Percentiles rank a stretch among this genome's conserved stretches.
Evolutionary conservation across 2,329 filamentous ascomycete species (phyloP).

Genomic region (Neonectria sp.): DNA sequence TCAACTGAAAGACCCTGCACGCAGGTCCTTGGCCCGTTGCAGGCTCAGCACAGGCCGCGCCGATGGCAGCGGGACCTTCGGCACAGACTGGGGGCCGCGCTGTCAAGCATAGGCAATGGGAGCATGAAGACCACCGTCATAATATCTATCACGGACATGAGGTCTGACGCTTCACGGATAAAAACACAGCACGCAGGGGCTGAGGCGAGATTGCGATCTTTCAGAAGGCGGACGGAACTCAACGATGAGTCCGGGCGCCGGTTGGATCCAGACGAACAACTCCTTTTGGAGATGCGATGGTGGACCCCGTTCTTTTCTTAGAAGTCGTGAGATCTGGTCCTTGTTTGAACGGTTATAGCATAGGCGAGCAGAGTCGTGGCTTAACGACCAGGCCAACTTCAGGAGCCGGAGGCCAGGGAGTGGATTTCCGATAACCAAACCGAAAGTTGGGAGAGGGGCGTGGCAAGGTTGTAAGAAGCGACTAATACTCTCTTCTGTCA

Average conservation of each 20-base stretch:
- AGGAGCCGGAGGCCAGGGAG: not conserved
- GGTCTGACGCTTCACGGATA: constrained; percentile 11
- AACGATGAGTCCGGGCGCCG: constrained; percentile 30
- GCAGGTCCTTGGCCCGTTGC: constrained; percentile 1
- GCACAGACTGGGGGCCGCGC: not conserved
- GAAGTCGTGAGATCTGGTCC: constrained; percentile 20
- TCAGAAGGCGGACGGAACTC: constrained; percentile 30
- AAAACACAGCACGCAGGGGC: constrained; percentile 24
- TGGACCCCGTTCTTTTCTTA: constrained; percentile 13
- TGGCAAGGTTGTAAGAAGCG: not conserved
- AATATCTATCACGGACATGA: constrained; percentile 12
- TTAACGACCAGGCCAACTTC: constrained; percentile 3
- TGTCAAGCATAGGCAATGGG: not conserved
- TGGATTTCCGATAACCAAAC: not conserved
- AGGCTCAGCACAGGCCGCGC: constrained; percentile 8
- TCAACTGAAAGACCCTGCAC: constrained; percentile 22
- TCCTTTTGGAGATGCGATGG: constrained; percentile 9
- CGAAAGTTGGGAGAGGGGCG: not conserved
- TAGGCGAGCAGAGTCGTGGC: constrained; percentile 1
- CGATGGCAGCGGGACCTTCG: constrained; percentile 11
- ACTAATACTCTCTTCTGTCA: not conserved
- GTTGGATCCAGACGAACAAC: constrained; percentile 16
- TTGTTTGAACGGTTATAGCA: constrained; percentile 1
- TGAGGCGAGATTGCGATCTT: constrained; percentile 35
- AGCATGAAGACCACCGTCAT: constrained; percentile 1